These are phyloP conservation scores for Letharia columbiana DNA, from an alignment of 495 filamentous ascomycete species.

Conservation along the genomic window DNA sequence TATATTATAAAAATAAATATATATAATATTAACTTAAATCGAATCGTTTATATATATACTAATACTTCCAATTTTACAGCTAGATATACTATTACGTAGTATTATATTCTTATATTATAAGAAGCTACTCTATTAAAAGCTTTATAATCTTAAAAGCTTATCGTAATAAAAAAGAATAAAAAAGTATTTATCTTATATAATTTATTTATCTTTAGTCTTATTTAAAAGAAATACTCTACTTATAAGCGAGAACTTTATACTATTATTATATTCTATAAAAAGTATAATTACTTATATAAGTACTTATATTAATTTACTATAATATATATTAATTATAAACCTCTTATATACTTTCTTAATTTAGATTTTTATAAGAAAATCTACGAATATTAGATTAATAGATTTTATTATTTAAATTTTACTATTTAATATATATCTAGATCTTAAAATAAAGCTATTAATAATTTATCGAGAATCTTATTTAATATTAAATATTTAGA, in stretches of 20 bases:
- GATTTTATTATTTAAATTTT: too few species aligned
- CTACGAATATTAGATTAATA: too few species aligned
- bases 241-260: slow-evolving; percentile 14
- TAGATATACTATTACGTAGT: not conserved
- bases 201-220: slow-evolving; percentile 6
- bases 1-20: not conserved
- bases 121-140: too few species aligned
- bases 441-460: not conserved
- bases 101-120: not conserved
- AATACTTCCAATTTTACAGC: not conserved
- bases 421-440: not conserved
- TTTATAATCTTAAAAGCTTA: too few species aligned
- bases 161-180: not conserved
- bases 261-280: slow-evolving; percentile 6
- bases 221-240: not conserved
- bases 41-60: slow-evolving; percentile 9
- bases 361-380: too few species aligned
- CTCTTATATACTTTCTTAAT: slow-evolving; percentile 8
- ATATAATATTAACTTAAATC: not conserved
- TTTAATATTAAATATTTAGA: not conserved
- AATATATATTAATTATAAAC: slow-evolving; percentile 12
- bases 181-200: slow-evolving; percentile 7
- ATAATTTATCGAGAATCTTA: not conserved
- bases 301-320: not conserved
- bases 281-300: slow-evolving; percentile 18